Percentiles rank a stretch among this genome's conserved stretches.
These are phyloP conservation scores for Tolypocladium paradoxum DNA, from an alignment of 2,329 filamentous ascomycete genomes.

Conservation along the genomic window DNA sequence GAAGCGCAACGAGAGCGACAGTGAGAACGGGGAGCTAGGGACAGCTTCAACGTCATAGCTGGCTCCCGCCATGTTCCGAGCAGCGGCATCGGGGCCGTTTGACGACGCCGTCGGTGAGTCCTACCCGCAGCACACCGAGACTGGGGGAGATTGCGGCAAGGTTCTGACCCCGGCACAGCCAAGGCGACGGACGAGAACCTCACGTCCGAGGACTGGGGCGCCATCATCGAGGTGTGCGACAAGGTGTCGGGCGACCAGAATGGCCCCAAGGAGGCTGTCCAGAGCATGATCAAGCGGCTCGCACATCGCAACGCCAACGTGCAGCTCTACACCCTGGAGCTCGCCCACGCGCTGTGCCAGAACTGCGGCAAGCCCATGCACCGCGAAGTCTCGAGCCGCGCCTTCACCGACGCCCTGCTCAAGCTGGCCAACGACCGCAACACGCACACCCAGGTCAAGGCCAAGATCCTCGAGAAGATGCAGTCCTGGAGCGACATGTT, in stretches of 20 bases:
- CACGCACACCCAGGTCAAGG: slow-evolving; percentile 91
- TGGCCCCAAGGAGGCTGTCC: slow-evolving; percentile 71
- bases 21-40: background rate
- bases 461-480: slow-evolving; percentile 95
- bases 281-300: slow-evolving; percentile 82
- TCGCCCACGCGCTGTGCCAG: slow-evolving; percentile 82
- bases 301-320: slow-evolving; percentile 94
- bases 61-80: slow-evolving; percentile 42
- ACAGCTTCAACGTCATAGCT: slow-evolving; percentile 8
- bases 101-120: slow-evolving; percentile 49
- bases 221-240: slow-evolving; percentile 54
- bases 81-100: slow-evolving; percentile 45
- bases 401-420: slow-evolving; percentile 87
- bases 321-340: slow-evolving; percentile 88
- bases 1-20: background rate
- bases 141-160: background rate
- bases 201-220: slow-evolving; percentile 65
- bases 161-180: slow-evolving; percentile 26
- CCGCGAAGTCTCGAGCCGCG: slow-evolving; percentile 79
- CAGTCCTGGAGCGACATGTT: slow-evolving; percentile 96
- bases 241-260: slow-evolving; percentile 43
- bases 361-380: slow-evolving; percentile 84
- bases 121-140: background rate
- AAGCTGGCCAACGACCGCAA: slow-evolving; percentile 89
- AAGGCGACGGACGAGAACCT: slow-evolving; percentile 96